Conservation (phyloP, 148 eudicot genomes). For the Simmondsia chinensis region DNA sequence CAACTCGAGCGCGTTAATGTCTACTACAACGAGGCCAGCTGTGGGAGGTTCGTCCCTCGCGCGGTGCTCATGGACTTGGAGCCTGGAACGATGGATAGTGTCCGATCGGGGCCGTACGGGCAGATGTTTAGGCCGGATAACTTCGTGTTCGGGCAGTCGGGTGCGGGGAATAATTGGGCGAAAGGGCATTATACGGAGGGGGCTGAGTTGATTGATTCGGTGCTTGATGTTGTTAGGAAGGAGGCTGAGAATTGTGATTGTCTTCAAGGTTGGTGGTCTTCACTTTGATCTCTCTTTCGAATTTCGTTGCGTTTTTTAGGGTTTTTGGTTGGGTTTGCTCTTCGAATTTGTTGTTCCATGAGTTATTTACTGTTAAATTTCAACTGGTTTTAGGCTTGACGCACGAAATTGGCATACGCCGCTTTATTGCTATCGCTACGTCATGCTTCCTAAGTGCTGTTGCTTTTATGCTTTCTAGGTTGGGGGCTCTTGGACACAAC, state of each 20-base stretch:
- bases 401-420: too few species aligned
- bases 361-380: too few species aligned
- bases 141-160: conserved; percentile 34
- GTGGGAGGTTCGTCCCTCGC: conserved; percentile 40
- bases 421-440: too few species aligned
- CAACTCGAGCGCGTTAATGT: conserved; percentile 39
- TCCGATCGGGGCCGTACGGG: conserved; percentile 34
- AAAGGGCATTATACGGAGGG: conserved; percentile 44
- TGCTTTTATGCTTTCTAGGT: too few species aligned
- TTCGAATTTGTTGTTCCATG: too few species aligned
- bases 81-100: conserved; percentile 49
- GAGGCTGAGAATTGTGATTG: conserved; percentile 40
- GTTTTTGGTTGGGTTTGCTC: too few species aligned
- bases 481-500: too few species aligned
- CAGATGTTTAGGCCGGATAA: conserved; percentile 44
- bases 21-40: conserved; percentile 40
- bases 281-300: too few species aligned
- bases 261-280: conserved; percentile 32
- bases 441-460: too few species aligned
- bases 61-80: conserved; percentile 50
- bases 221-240: conserved; percentile 38
- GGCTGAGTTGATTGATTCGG: conserved; percentile 41
- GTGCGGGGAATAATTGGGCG: conserved; percentile 44
- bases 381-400: too few species aligned
- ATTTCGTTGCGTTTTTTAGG: neutral